Percentiles rank a stretch among this genome's conserved stretches.
Evolutionary conservation across 345 rosid genomes (phyloP).

Genomic region (Salix dunnii): DNA sequence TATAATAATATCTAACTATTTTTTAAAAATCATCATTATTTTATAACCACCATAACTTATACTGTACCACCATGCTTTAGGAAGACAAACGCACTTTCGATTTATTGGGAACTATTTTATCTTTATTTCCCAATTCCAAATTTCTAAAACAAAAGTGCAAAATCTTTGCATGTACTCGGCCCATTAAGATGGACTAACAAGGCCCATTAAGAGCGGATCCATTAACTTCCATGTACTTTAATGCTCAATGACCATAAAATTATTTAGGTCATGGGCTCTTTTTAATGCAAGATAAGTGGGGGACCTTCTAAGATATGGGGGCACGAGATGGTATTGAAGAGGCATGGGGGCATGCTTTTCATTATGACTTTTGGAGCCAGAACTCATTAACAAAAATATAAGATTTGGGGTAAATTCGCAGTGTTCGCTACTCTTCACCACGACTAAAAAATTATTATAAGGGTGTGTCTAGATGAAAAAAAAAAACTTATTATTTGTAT

Average conservation of each 20-base stretch:
- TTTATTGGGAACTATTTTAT: background rate
- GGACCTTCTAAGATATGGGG: background rate
- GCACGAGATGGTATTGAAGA: background rate
- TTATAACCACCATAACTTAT: too few relatives aligned
- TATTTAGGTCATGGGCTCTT: background rate
- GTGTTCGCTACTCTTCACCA: too few relatives aligned
- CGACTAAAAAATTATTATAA: too few relatives aligned
- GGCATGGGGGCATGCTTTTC: slow-evolving; percentile 4
- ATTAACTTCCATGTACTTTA: background rate
- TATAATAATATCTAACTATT: too few relatives aligned
- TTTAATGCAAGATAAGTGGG: background rate
- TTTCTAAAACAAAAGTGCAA: background rate
- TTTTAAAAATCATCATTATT: too few relatives aligned
- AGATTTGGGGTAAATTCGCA: too few relatives aligned
- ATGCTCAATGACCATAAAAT: background rate
- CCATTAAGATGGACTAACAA: background rate
- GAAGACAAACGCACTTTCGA: too few relatives aligned
- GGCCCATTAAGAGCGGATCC: background rate
- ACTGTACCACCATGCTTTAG: too few relatives aligned
- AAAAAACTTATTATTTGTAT: too few relatives aligned
- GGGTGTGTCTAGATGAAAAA: too few relatives aligned
- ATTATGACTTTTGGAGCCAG: slow-evolving; percentile 13
- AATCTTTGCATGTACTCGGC: background rate
- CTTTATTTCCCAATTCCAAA: background rate
- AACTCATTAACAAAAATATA: too few relatives aligned